Conservation (phyloP, 164 flowering plant species). For the Nelumbo lutea region DNA sequence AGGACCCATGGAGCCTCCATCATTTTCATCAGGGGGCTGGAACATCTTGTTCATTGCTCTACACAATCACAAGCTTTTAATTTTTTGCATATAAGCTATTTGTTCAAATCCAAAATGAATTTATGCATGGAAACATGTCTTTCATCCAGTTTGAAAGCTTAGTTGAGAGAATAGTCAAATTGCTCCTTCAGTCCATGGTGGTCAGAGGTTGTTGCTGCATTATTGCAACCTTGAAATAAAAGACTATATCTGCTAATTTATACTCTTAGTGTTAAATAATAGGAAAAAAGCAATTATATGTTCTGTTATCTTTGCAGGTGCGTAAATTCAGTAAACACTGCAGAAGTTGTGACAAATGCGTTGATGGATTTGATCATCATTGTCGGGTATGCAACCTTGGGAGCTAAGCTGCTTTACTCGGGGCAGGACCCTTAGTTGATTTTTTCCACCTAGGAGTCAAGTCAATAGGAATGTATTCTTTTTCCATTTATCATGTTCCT, state of each 20-base stretch:
- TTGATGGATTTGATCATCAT: constrained; percentile 93
- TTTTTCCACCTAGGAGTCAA: neutral
- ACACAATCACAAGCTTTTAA: no score
- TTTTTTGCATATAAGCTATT: no score
- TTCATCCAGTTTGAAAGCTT: no score
- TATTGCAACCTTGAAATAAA: neutral
- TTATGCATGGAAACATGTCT: no score
- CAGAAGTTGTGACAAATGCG: constrained; percentile 91
- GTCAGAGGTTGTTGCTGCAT: no score
- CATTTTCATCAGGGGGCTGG: no score
- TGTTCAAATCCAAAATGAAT: no score
- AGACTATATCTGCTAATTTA: neutral
- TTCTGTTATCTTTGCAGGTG: constrained; percentile 39
- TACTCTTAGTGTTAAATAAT: neutral
- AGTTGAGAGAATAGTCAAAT: no score
- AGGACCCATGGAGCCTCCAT: no score
- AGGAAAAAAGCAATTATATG: neutral
- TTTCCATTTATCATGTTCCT: neutral
- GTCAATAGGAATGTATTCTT: neutral
- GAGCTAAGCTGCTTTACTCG: neutral
- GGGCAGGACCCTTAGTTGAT: neutral
- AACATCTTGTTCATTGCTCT: no score
- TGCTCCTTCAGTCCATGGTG: no score
- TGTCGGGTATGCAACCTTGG: constrained; percentile 54
- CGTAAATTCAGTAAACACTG: constrained; percentile 88